Evolutionary conservation across 495 filamentous ascomycete genomes (phyloP), one percentile per base, ranked within the genome.

Genomic region (Parmelia sp.): DNA sequence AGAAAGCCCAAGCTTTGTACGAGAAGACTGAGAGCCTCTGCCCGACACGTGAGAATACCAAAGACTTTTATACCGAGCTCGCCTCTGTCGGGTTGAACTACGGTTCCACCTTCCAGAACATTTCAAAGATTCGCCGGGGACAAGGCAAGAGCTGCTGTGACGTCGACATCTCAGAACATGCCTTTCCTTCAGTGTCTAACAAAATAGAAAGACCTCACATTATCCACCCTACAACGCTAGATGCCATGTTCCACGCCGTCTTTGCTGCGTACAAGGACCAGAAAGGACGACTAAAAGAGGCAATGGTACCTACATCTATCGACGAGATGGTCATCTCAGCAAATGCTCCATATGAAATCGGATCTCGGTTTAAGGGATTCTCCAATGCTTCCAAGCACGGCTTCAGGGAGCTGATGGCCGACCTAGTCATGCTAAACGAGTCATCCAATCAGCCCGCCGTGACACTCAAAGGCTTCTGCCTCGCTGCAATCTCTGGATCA

Each of bases 91-190:
- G 61, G 1, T 37, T 67, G n/a, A 55, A 64, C 27, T 64, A 67
- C 31, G 76, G 76, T 1, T 68, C 72, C 19, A 70, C 60, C 6
- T 78, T 78, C 57, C 58, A 72, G 19, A 75, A 73, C 60, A 36
- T 78, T 31, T 66, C 68, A 23, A 35, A 60, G 21, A 33, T 63
- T 21, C 62, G 47, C n/a, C 42, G 40, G 21, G 21, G 29, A 25
- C 27, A 29, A 4, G 47, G 61, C 19, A 42, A 58, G 21, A 64
- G 65, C 62, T 64, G 56, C 60, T 67, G 55, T 33, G 42, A 33
- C 12, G 33, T 67, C n/a, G 36, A 33, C 17, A 33, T 60, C 14
- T 53, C 57, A 17, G 57, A 60, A 37, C 35, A 56, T 6, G 45
- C 35, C 11, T 45, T 58, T n/a, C 33, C 19, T 23, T 56, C 47